These are phyloP conservation scores for Ustilago trichophora DNA, from an alignment of 1,284 basidiomycete genomes.

Conservation along the genomic window DNA sequence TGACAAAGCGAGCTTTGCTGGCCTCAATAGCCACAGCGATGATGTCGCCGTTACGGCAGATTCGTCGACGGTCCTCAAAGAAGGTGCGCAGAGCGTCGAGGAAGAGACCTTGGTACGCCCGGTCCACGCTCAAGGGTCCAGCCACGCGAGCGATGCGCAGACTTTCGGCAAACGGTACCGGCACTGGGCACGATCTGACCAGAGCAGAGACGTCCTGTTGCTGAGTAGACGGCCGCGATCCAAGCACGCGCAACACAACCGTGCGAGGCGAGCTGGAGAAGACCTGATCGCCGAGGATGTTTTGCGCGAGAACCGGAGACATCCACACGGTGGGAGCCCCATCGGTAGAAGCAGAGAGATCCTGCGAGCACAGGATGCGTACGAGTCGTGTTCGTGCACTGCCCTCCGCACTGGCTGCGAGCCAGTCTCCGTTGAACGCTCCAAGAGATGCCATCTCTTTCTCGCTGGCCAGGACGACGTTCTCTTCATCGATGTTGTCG, in stretches of 20 bases:
- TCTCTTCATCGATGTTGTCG: conserved; percentile 56
- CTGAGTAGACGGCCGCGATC: conserved; percentile 11
- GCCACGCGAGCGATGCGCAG: conserved; percentile 84
- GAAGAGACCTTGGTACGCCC: conserved; percentile 77
- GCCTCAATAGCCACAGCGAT: conserved; percentile 77
- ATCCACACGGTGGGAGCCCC: conserved; percentile 23
- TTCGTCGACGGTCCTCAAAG: conserved; percentile 73
- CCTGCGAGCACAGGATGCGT: conserved; percentile 40
- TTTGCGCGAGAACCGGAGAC: conserved; percentile 52
- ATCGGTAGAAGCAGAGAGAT: conserved; percentile 4
- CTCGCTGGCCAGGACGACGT: conserved; percentile 53
- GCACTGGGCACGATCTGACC: conserved; percentile 48
- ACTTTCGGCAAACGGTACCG: conserved; percentile 59
- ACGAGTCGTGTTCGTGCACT: conserved; percentile 37
- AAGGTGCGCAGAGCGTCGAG: conserved; percentile 76
- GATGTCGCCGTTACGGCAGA: conserved; percentile 83
- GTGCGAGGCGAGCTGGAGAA: conserved; percentile 18
- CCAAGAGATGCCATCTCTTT: conserved; percentile 77
- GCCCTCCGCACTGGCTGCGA: conserved; percentile 67
- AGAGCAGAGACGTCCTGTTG: conserved; percentile 42
- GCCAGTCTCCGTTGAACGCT: conserved; percentile 87
- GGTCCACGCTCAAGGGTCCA: conserved; percentile 79
- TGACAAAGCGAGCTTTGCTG: conserved; percentile 64
- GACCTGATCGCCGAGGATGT: conserved; percentile 40
- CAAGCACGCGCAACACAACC: conserved; percentile 32